These are phyloP conservation scores for Phtheirospermum japonicum DNA, from an alignment of 257 asterid species.

Conservation along the genomic window DNA sequence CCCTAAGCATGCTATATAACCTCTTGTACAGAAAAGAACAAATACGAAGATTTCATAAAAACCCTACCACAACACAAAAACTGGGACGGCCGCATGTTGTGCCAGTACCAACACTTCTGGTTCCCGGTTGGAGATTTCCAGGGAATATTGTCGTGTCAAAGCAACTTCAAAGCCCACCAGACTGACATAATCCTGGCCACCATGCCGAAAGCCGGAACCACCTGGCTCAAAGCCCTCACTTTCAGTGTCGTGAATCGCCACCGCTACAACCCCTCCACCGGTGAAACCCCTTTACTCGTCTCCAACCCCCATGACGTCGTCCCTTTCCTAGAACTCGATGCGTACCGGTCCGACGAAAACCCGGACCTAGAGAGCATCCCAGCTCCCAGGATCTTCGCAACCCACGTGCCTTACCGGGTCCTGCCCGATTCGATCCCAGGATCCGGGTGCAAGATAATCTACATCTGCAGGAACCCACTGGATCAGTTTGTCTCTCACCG, in stretches of 20 bases:
- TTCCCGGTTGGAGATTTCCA: constrained; percentile 19
- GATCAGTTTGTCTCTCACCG: constrained; percentile 26
- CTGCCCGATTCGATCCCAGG: constrained; percentile 3
- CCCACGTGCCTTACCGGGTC: constrained; percentile 22
- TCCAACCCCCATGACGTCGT: constrained; percentile 25
- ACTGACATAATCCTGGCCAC: constrained; percentile 27
- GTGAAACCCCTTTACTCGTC: constrained; percentile 20
- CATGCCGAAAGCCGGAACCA: constrained; percentile 38
- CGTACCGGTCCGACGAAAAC: not conserved
- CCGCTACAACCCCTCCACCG: not conserved
- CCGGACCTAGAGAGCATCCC: constrained; percentile 15
- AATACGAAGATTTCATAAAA: constrained; percentile 12
- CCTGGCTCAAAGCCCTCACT: constrained; percentile 34
- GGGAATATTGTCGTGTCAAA: constrained; percentile 6
- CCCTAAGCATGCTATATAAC: not conserved
- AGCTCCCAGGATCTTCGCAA: constrained; percentile 19
- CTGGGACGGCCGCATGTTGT: constrained; percentile 25
- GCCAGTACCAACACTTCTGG: constrained; percentile 24
- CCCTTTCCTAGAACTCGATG: constrained; percentile 15
- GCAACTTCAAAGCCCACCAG: constrained; percentile 19
- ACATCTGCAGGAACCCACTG: constrained; percentile 29
- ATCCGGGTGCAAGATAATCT: constrained; percentile 16
- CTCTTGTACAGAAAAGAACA: not conserved
- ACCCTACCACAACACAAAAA: constrained; percentile 17
- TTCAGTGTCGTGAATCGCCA: constrained; percentile 30